A percentile compares a stretch with the other conserved stretches of the same genome.
These are phyloP conservation scores for Colletotrichum cordylinicola DNA, from an alignment of 2,329 filamentous ascomycete genomes.

Conservation along the genomic window DNA sequence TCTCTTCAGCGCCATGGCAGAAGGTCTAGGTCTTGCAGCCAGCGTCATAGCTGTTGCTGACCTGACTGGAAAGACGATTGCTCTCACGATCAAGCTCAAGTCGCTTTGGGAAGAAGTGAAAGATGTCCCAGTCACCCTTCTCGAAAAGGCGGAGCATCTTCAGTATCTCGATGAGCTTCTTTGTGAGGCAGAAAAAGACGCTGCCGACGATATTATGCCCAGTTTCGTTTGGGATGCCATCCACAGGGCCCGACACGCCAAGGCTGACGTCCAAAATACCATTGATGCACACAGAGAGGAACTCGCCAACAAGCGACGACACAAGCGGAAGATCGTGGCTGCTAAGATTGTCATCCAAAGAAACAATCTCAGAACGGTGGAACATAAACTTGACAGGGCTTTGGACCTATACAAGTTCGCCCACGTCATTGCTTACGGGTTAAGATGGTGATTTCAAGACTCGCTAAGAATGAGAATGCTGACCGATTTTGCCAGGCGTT, in stretches of 20 bases:
- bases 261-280: neutral
- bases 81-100: neutral
- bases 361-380: neutral
- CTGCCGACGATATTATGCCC: neutral
- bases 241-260: neutral
- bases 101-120: accelerated
- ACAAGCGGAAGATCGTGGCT: neutral
- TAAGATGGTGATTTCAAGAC: too few relatives aligned
- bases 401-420: neutral
- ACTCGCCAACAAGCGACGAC: accelerated
- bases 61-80: neutral
- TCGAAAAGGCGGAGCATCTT: accelerated
- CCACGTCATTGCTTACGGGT: neutral
- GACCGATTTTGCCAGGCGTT: too few relatives aligned
- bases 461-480: too few relatives aligned
- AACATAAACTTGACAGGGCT: neutral
- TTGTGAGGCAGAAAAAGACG: neutral
- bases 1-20: neutral
- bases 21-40: accelerated
- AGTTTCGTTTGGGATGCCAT: neutral
- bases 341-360: neutral
- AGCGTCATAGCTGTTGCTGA: neutral
- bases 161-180: neutral
- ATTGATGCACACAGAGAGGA: neutral
- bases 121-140: accelerated